Evolutionary conservation across 768 basidiomycete genomes (phyloP), one percentile per base, ranked within the genome.

Genomic region (Boletus barrowsii): DNA sequence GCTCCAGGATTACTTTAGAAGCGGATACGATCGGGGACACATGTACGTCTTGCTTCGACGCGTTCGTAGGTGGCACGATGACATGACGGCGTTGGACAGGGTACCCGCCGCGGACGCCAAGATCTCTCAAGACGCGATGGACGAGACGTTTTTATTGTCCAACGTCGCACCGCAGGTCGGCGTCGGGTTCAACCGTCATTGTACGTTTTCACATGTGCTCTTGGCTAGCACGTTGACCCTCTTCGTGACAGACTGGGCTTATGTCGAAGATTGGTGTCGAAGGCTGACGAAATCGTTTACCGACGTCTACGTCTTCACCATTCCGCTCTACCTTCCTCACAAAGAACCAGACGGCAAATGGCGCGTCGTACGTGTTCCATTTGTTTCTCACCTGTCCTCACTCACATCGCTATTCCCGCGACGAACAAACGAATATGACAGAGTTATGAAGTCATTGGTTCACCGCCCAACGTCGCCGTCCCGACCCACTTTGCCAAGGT

Each of bases 101-200:
- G 93, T 96, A 0, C 94, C 95, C 33, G 96, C 96, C 18, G 96
- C 96, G 30, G 97, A 99, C 71, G 95, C 93, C 9, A 98, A 95
- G 68, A 72, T 76, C 32, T 93, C 90, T 15, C 93, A 95, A 79
- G 80, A 81, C 51, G 96, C 96, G 10, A 98, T 98, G 96, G 72
- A 98, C 68, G 94, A 99, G 73, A 99, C 96, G 0, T 99, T 99
- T 71, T 74, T 92, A 35, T 73, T 99, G 42, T 87, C 92, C 0
- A 99, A 99, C 65, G 97, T 99, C 49, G 96, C 97, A 5, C 97
- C 97, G 41, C 97, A 99, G 79, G 93, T 99, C 24, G 97, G 97
- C 2, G 91, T 83, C 39, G 97, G 96, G 0, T 99, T 98, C 78
- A 99, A 98, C 67, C 79, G 97, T 51, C 94, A 98, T 67, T 99